Evolutionary conservation across 2,329 filamentous ascomycete species (phyloP).

Genomic region (Calonectria montana): DNA sequence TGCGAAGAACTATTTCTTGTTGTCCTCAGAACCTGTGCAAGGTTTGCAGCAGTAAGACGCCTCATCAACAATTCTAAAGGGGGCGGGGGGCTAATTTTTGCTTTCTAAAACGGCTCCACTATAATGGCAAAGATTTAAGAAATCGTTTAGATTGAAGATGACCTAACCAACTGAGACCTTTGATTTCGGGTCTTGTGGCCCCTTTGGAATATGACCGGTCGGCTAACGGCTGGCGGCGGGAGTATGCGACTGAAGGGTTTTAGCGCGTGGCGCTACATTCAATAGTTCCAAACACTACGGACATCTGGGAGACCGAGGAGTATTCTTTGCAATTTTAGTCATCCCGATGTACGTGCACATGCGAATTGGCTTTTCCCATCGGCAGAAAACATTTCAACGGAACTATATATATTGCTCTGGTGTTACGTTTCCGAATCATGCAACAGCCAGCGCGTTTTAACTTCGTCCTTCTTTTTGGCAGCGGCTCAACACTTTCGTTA

Average conservation of each 20-base stretch:
- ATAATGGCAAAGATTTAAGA: not conserved
- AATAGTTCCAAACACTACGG: not conserved
- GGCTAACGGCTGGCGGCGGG: not conserved
- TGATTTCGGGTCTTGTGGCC: not conserved
- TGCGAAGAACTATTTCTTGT: too few relatives aligned
- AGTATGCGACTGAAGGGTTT: not conserved
- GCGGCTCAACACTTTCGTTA: not conserved
- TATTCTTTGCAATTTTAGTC: not conserved
- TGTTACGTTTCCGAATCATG: not conserved
- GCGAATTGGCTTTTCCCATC: not conserved
- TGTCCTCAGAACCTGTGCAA: too few relatives aligned
- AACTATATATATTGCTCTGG: not conserved
- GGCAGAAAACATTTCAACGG: not conserved
- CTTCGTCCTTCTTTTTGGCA: not conserved
- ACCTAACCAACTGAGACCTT: not conserved
- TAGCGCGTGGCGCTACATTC: not conserved
- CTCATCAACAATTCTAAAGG: too few relatives aligned
- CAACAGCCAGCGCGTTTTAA: not conserved
- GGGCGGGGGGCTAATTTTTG: too few relatives aligned
- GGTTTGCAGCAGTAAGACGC: too few relatives aligned
- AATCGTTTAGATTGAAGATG: not conserved
- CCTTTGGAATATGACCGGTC: not conserved
- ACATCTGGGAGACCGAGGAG: not conserved
- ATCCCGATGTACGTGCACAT: not conserved
- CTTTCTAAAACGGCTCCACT: too few relatives aligned